These are phyloP conservation scores for Hansenula sp. DNA, from an alignment of 1,139 yeast genomes.

Conservation along the genomic window DNA sequence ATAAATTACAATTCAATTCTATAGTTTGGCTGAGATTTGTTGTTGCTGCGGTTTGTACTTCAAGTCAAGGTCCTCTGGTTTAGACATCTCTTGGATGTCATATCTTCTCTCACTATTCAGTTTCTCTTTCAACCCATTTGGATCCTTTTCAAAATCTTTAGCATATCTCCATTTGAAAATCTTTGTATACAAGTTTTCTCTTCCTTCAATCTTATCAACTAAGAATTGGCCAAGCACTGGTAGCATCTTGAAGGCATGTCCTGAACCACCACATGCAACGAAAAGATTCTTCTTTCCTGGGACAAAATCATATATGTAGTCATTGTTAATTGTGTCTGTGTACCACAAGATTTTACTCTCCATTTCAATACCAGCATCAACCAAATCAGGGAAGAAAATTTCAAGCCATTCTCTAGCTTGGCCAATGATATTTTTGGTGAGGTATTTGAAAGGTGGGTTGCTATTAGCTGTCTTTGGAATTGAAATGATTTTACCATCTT, in stretches of 20 bases:
- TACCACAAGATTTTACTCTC: slow-evolving; percentile 34
- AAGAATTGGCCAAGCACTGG: slow-evolving; percentile 31
- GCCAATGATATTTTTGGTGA: slow-evolving; percentile 19
- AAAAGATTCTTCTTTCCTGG: slow-evolving; percentile 34
- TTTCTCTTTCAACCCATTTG: slow-evolving; percentile 15
- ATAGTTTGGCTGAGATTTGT: too few species aligned
- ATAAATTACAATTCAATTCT: too few species aligned
- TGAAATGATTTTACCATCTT: slow-evolving; percentile 12
- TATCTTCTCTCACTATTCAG: slow-evolving; percentile 18
- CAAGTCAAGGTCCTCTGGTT: background rate
- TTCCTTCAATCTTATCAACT: slow-evolving; percentile 25
- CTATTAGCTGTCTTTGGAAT: slow-evolving; percentile 22
- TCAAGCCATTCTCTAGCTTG: slow-evolving; percentile 21
- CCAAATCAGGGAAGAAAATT: slow-evolving; percentile 22
- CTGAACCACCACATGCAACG: slow-evolving; percentile 41
- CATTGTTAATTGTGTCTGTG: slow-evolving; percentile 37
- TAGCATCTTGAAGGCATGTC: slow-evolving; percentile 33
- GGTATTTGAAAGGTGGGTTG: slow-evolving; percentile 3
- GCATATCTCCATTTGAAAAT: slow-evolving; percentile 29
- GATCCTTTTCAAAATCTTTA: slow-evolving; percentile 9
- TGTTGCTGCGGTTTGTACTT: too few species aligned
- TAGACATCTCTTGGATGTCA: slow-evolving; percentile 18
- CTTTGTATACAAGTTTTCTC: slow-evolving; percentile 20
- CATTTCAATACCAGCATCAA: slow-evolving; percentile 14
- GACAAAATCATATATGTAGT: slow-evolving; percentile 34